These are phyloP conservation scores for Cicer chorassanicum DNA, from an alignment of 306 rosid genomes.

Conservation along the genomic window DNA sequence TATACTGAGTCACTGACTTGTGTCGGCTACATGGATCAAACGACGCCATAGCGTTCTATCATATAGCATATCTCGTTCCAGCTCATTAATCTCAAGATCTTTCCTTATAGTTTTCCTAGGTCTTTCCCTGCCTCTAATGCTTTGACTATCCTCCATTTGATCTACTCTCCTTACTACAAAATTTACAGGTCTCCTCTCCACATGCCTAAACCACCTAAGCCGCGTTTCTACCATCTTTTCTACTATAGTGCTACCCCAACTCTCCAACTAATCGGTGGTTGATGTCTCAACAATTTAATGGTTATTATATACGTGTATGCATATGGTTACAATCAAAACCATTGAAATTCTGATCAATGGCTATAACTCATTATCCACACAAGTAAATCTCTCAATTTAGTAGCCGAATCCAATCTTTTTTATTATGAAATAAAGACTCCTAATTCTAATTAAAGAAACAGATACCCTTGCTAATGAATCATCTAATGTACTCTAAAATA, in stretches of 20 bases:
- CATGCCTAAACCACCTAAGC: no score
- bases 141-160: no score
- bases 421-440: neutral
- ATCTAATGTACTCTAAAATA: constrained; percentile 9
- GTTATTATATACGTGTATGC: neutral
- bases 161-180: no score
- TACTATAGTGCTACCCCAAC: no score
- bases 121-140: no score
- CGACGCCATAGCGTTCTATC: no score
- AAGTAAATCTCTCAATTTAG: neutral
- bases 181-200: no score
- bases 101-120: no score
- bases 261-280: neutral
- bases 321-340: neutral
- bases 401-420: neutral
- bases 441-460: neutral
- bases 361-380: neutral
- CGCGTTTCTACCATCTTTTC: no score
- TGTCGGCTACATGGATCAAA: neutral
- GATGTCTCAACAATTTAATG: neutral
- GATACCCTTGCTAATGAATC: neutral
- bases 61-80: no score
- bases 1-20: neutral
- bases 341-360: neutral
- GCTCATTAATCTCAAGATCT: no score